phyloP scores from a whole-genome alignment of 108 stramenopile genomes.

The Nitzschia putrida region DNA sequence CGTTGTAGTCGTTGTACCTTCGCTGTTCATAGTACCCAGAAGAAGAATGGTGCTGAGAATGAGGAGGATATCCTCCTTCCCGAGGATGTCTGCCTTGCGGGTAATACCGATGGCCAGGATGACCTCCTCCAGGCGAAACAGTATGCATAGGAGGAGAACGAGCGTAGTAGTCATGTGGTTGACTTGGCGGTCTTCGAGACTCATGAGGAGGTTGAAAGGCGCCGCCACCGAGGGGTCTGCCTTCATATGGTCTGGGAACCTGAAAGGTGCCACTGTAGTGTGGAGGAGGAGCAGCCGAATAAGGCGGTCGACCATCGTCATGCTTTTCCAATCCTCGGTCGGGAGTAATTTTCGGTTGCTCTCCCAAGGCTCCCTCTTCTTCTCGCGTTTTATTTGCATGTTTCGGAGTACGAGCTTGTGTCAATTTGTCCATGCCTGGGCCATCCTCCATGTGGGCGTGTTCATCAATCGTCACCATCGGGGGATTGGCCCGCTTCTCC shows the following conservation, averaged over 20 bases:
- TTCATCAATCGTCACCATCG: too few relatives aligned
- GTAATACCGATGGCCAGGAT: constrained; percentile 7
- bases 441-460: too few relatives aligned
- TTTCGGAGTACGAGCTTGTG: constrained; percentile 55
- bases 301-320: constrained; percentile 7
- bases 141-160: constrained; percentile 25
- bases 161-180: constrained; percentile 23
- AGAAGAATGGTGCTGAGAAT: constrained; percentile 11
- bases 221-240: constrained; percentile 38
- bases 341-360: constrained; percentile 22
- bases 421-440: not conserved
- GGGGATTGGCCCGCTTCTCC: not conserved
- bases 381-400: constrained; percentile 53
- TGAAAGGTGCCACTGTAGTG: constrained; percentile 19
- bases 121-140: constrained; percentile 29
- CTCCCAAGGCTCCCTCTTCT: constrained; percentile 13
- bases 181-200: constrained; percentile 26
- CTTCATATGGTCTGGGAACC: constrained; percentile 27
- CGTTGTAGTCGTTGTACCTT: constrained; percentile 65
- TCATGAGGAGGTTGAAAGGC: constrained; percentile 53
- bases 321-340: constrained; percentile 10
- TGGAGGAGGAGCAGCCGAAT: constrained; percentile 9
- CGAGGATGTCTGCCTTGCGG: constrained; percentile 3
- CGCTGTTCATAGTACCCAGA: constrained; percentile 55
- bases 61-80: constrained; percentile 19